A percentile compares a stretch with the other conserved stretches of the same genome.
Conservation (phyloP, 2,329 filamentous ascomycete genomes). For the Orbilia brochopaga region DNA sequence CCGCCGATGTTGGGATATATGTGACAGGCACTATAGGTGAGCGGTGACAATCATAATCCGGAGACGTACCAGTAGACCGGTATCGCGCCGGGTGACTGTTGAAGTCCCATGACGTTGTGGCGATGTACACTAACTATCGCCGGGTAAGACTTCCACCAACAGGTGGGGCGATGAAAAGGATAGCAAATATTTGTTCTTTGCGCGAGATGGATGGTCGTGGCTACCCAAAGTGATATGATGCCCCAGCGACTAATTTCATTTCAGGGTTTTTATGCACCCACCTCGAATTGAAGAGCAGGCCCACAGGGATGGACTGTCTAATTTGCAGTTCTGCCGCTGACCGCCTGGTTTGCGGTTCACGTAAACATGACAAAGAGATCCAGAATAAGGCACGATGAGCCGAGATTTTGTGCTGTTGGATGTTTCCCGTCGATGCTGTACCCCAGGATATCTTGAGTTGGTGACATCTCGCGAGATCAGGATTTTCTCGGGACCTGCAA, state of each 20-base stretch:
- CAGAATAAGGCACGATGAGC: neutral
- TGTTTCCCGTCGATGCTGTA: neutral
- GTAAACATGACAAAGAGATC: slow-evolving; percentile 5
- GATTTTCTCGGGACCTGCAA: neutral
- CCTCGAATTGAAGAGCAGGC: slow-evolving; percentile 41
- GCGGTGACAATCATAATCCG: slow-evolving; percentile 32
- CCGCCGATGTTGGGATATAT: slow-evolving; percentile 47
- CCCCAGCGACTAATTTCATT: slow-evolving; percentile 46
- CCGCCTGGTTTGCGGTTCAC: slow-evolving; percentile 26
- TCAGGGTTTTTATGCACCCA: slow-evolving; percentile 51
- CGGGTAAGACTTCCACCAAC: slow-evolving; percentile 41
- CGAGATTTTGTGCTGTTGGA: neutral
- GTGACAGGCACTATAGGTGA: slow-evolving; percentile 34
- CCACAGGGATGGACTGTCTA: slow-evolving; percentile 49
- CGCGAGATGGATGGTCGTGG: slow-evolving; percentile 36
- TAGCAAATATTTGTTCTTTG: slow-evolving; percentile 45
- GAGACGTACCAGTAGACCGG: slow-evolving; percentile 47
- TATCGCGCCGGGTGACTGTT: slow-evolving; percentile 41
- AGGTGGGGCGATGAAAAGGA: slow-evolving; percentile 18
- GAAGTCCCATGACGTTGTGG: slow-evolving; percentile 41
- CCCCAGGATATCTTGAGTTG: neutral
- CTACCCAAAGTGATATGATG: slow-evolving; percentile 14
- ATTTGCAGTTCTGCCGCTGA: slow-evolving; percentile 45
- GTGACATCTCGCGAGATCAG: neutral
- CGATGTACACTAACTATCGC: slow-evolving; percentile 30